Percentiles rank a stretch among this genome's conserved stretches.
Evolutionary conservation across 768 basidiomycete species (phyloP).

Genomic region (Leucocoprinus birnbaumii): DNA sequence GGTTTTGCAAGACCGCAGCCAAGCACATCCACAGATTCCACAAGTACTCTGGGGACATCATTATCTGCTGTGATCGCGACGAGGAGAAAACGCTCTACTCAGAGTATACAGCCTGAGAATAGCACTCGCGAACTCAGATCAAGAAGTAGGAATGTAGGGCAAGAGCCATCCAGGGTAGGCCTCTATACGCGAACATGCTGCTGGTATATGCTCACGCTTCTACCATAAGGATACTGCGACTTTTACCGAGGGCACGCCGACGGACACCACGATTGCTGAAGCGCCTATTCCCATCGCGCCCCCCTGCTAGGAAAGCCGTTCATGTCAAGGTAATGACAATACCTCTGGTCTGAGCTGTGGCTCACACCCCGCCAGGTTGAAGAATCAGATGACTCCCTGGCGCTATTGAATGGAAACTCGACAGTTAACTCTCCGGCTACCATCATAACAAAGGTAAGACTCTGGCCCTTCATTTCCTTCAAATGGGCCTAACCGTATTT

Average conservation of each 20-base stretch:
- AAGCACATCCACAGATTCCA: conserved; percentile 22
- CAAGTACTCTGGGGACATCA: conserved; percentile 31
- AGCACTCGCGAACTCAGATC: conserved; percentile 45
- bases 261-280: background rate
- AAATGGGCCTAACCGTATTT: background rate
- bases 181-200: background rate
- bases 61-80: conserved; percentile 18
- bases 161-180: conserved; percentile 38
- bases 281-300: background rate
- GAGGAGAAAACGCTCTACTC: conserved; percentile 34
- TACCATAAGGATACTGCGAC: conserved; percentile 2
- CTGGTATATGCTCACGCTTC: conserved; percentile 3
- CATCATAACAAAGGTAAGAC: conserved; percentile 19
- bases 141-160: conserved; percentile 35
- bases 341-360: too few species aligned
- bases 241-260: conserved; percentile 11
- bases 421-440: conserved; percentile 18
- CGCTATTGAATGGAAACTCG: conserved; percentile 11
- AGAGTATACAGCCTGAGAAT: conserved; percentile 22
- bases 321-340: conserved; percentile 31
- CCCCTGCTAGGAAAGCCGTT: conserved; percentile 14
- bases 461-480: background rate
- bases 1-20: conserved; percentile 8
- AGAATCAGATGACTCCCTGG: conserved; percentile 27
- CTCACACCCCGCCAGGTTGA: conserved; percentile 26